Base-by-base conservation (phyloP, 163 green algal species). In the Dunaliella salina region DNA sequence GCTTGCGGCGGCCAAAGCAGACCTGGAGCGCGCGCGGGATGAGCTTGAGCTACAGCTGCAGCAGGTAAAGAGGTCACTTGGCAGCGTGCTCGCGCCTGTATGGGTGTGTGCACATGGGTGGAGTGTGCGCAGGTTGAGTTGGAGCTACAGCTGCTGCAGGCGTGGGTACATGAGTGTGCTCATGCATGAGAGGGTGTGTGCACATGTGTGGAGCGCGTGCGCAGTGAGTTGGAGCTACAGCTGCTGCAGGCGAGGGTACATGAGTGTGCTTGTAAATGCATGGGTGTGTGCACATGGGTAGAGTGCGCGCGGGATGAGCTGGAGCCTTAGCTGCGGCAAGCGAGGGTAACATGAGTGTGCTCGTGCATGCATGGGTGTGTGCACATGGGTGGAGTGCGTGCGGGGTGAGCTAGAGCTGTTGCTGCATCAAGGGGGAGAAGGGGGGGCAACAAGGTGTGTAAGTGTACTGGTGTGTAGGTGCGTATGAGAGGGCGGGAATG, bases 21-120 rank as follows among this genome's bases (percentile, higher is more conserved):
- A 75, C 22, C 8, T 29, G 22, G 63, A 75, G 63, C 63, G 63
- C 22, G 63, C 63, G 24, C 87, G 92, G 69, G 87, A 84, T 80
- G 86, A 89, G 59, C 75, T 84, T 15, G 63, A 84, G 80, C 87
- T 86, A 33, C 83, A 89, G 67, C 83, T 84, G 75, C 87, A 90
- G 59, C 82, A 90, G 50, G 86, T 88, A 32, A 26, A 18, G 63
- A 3, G 63, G 63, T 1, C 63, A 26, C 22, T 26, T 26, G 63
- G 18, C 15, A 30, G 63, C 20, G 63, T 75, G 63, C 3, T 5
- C 20, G 63, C 20, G 63, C 24, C 1, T 75, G 63, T 75, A 29
- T 75, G 24, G 22, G 63, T 75, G 63, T 8, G 63, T 75, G 63
- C 63, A 12, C 63, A 29, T 26, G 22, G 63, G 22, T 26, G 13